Evolutionary conservation across 805 yeast species (phyloP).

Genomic region (Blastobotrys parvus): DNA sequence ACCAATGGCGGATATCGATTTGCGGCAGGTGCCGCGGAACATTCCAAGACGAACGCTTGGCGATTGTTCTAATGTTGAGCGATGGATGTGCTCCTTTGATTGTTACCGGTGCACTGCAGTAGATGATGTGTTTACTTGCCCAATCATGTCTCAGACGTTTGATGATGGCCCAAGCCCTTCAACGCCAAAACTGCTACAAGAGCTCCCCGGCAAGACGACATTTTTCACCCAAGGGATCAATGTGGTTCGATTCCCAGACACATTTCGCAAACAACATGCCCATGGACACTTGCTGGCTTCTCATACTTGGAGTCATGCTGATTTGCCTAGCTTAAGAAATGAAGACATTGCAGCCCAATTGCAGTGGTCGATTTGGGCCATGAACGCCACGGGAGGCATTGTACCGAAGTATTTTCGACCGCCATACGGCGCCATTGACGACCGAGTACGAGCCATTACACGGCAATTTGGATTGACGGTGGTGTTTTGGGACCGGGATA

Average conservation of each 20-base stretch:
- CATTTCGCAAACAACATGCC: constrained; percentile 46
- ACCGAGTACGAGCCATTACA: constrained; percentile 70
- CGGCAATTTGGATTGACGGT: constrained; percentile 80
- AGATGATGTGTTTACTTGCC: constrained; percentile 74
- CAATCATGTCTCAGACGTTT: constrained; percentile 72
- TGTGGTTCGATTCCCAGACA: constrained; percentile 66
- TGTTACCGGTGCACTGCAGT: constrained; percentile 68
- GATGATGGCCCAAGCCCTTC: constrained; percentile 89
- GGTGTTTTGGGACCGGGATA: constrained; percentile 86
- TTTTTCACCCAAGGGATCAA: constrained; percentile 83
- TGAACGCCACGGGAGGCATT: constrained; percentile 87
- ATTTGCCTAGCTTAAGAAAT: constrained; percentile 67
- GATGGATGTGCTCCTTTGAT: constrained; percentile 71
- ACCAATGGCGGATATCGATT: constrained; percentile 63
- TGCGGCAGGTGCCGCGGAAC: constrained; percentile 43
- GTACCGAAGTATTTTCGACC: constrained; percentile 93
- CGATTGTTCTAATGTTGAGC: constrained; percentile 42
- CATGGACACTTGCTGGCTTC: constrained; percentile 76
- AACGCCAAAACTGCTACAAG: constrained; percentile 51
- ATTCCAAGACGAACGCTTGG: constrained; percentile 32
- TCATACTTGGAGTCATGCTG: constrained; percentile 91
- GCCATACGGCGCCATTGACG: constrained; percentile 92
- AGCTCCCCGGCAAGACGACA: constrained; percentile 53
- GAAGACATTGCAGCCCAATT: constrained; percentile 82
- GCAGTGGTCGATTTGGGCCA: constrained; percentile 96